A percentile compares a stretch with the other conserved stretches of the same genome.
Evolutionary conservation across 495 filamentous ascomycete genomes (phyloP).

Genomic region (Penicillium ochrochloron): DNA sequence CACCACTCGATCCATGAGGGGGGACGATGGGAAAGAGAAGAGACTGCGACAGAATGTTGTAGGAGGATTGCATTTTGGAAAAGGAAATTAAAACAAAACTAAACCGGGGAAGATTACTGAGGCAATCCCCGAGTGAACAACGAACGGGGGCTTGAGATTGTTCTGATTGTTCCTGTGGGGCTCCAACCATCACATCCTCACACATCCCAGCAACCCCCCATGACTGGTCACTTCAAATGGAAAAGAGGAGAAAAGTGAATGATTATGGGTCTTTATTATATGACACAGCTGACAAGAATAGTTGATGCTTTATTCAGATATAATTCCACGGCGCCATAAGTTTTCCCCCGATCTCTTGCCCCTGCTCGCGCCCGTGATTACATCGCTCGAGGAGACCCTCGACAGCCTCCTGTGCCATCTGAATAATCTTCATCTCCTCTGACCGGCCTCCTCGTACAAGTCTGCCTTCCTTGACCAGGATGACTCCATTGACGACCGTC

Average conservation of each 20-base stretch:
- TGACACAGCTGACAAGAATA: not conserved
- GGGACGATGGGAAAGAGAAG: not conserved
- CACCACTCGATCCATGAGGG: constrained; percentile 28
- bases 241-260: not conserved
- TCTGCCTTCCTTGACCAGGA: constrained; percentile 36
- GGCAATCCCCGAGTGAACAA: not conserved
- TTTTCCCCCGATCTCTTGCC: constrained; percentile 17
- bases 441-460: constrained; percentile 24
- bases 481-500: constrained; percentile 42
- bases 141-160: constrained; percentile 19
- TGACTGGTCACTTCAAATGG: not conserved
- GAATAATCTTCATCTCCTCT: constrained; percentile 26
- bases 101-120: constrained; percentile 5
- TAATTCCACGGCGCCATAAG: constrained; percentile 15
- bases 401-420: constrained; percentile 17
- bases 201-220: not conserved
- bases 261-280: not conserved
- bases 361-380: constrained; percentile 16
- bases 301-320: not conserved
- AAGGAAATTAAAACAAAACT: constrained; percentile 3
- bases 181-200: not conserved
- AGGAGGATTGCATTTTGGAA: not conserved
- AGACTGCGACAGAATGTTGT: not conserved
- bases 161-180: constrained; percentile 14
- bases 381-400: constrained; percentile 24